phyloP scores from a whole-genome alignment of 306 rosid species.

The Casuarina cunninghamiana region DNA sequence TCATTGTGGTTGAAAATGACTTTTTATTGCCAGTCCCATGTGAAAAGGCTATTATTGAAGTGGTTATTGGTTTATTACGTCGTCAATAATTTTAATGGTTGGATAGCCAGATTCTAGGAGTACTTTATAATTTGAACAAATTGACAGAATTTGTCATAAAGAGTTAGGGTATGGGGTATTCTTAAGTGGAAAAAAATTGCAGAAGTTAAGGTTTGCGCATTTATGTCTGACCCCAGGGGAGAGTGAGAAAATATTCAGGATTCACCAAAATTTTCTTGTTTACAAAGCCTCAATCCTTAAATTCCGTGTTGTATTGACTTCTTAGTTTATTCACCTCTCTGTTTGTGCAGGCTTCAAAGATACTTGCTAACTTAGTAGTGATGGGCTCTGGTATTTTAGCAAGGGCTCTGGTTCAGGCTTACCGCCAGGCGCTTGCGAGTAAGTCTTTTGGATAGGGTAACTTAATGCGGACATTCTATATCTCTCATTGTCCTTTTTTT shows the following conservation, averaged over 20 bases:
- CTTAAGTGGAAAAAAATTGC: background rate
- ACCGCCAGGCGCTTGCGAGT: slow-evolving; percentile 85
- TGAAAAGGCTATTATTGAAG: background rate
- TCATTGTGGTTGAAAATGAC: no score
- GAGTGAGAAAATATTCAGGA: background rate
- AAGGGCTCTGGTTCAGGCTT: slow-evolving; percentile 77
- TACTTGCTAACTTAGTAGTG: slow-evolving; percentile 75
- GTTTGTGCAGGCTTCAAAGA: slow-evolving; percentile 73
- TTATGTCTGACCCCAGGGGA: background rate
- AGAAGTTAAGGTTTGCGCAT: background rate
- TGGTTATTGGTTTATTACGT: background rate
- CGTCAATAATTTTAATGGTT: background rate
- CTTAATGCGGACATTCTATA: slow-evolving; percentile 3
- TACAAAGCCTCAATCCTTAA: background rate
- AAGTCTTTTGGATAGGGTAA: slow-evolving; percentile 27
- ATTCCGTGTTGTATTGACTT: background rate
- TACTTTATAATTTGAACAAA: background rate
- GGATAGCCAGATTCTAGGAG: background rate
- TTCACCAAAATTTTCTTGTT: background rate
- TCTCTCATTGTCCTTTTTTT: background rate
- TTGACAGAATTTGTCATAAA: background rate
- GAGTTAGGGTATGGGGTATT: background rate
- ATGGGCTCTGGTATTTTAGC: slow-evolving; percentile 81
- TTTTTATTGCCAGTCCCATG: background rate
- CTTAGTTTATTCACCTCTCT: background rate